Base-by-base conservation (phyloP, 768 basidiomycete genomes). In the Boletus rubropictus region DNA sequence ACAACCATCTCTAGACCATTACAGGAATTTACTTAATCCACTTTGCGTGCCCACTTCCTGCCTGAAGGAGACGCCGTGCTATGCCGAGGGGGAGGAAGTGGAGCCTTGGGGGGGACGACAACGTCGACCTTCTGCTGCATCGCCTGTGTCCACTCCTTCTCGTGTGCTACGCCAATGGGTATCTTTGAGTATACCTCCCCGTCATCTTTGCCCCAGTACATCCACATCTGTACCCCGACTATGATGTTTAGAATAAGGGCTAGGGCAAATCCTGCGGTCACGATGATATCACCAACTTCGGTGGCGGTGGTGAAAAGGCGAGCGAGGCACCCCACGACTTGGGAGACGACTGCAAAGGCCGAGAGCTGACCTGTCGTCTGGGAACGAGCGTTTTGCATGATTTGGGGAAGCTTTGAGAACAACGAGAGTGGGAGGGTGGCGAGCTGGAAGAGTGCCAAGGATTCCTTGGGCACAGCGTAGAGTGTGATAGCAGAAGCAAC, bases 371-470 rank as follows among this genome's bases (percentile, higher is more conserved):
- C 96, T 0, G 96, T 98, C 7, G 85, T 89, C 40, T 75, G 68
- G 5, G 80, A 72, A 37, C 78, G 78, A 46, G 79, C 64, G 72
- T 96, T 99, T 57, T 89, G 82, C 44, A 75, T 58, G 66, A 98
- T 98, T 57, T 98, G 96, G 5, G 96, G 96, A 38, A 96, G 69
- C 69, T 98, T 98, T 50, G 92, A 92, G 65, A 89, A 84, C 25
- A 97, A 75, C 3, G 90, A 87, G 21, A 98, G 79, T 0, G 96
- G 96, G 29, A 99, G 82, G 4, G 94, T 96, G 47, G 80, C 70
- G 11, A 91, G 69, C 66, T 97, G 93, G 29, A 94, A 77, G 38
- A 85, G 53, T 11, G 88, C 71, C 11, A 99, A 72, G 12, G 68
- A 57, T 29, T 69, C 60, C 20, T 66, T 56, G 4, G 85, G 78